Base-by-base conservation (phyloP, 495 filamentous ascomycete genomes). In the Neurospora sp. region DNA sequence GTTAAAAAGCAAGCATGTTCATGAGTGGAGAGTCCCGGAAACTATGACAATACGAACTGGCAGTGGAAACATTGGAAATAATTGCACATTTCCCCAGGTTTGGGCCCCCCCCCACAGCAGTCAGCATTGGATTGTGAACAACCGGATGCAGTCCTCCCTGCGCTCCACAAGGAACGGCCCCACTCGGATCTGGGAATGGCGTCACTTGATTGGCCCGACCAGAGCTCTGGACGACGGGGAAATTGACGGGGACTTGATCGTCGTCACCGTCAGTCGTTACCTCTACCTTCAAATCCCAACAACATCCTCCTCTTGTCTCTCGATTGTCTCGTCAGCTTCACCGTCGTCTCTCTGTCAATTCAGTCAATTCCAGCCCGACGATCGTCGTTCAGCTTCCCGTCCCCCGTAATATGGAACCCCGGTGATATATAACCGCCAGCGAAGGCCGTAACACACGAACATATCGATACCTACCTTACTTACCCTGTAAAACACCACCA, bases 401-500 rank as follows among this genome's bases (percentile, higher is more conserved):
- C 71, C 69, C 12, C 35, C 69, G 65, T n/a, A 76, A 8, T 48
- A 76, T 75, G 75, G 73, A 76, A 75, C 39, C 69, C 48, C 41
- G 38, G 61, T 68, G 12, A 40, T 12, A 40, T 59, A 3, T 37
- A 42, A 10, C 71, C 70, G 77, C 73, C 74, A 74, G 69, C 74
- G 14, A 75, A 72, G 74, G 78, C 77, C 75, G 72, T 70, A 71
- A 70, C 70, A 38, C 71, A 27, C 22, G n/a, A 20, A 14, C 42
- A 9, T 40, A 59, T 53, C 45, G 45, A 53, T 53, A 53, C 20
- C 45, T 31, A 53, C 20, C 9, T 53, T 53, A 8, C 9, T 53
- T 53, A 8, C 6, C 7, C 41, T 4, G 40, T 44, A 31, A 31
- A 31, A 31, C 27, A 31, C 27, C 65, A 72, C 16, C 9, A 61